Evolutionary conservation across 257 asterid genomes (phyloP), one percentile per base, ranked within the genome.

Genomic region (Voacanga thouarsii): DNA sequence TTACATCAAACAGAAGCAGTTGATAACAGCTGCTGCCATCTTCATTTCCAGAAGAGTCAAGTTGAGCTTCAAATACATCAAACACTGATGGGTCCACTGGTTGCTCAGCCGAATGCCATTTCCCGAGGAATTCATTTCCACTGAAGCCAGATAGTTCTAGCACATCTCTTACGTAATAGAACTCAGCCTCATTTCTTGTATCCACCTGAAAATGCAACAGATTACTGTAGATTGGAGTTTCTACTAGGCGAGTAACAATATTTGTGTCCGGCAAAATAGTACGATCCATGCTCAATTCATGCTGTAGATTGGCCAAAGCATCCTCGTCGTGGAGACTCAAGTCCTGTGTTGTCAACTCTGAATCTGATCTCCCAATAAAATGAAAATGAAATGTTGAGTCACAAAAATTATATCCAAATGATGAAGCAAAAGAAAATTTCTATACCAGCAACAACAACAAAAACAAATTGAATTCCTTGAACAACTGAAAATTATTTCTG

Each of bases 131-230:
- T 80, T 83, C 89, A 41, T 87, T 73, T 61, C 82, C 77, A 53
- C 82, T 89, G 89, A 92, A 87, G 1, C 97, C 97, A 0, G 97
- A 90, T 12, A 87, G 83, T 50, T 91, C 91, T 45, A 94, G 69
- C 21, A 92, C 86, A 47, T 89, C 91, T 71, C 75, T 89, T 39
- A 91, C 96, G 72, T 84, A 91, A 63, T 85, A 80, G 90, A 89
- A 92, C 73, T 88, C 94, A 0, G 86, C 74, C 76, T 82, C 76
- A 43, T 87, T 78, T 80, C 85, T 86, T 18, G 73, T 57, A 66
- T 86, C 92, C n/a, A 83, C 85, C 8, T 72, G 84, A 73, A 84
- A 44, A 8, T 60, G 84, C 57, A 82, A 69, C 11, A 82, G 82
- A 44, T 85, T 78, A 1, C 72, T 50, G 77, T 77, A 80, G 74